These are phyloP conservation scores for Aspergillus nidulans DNA, from an alignment of 495 filamentous ascomycete genomes.

Conservation along the genomic window DNA sequence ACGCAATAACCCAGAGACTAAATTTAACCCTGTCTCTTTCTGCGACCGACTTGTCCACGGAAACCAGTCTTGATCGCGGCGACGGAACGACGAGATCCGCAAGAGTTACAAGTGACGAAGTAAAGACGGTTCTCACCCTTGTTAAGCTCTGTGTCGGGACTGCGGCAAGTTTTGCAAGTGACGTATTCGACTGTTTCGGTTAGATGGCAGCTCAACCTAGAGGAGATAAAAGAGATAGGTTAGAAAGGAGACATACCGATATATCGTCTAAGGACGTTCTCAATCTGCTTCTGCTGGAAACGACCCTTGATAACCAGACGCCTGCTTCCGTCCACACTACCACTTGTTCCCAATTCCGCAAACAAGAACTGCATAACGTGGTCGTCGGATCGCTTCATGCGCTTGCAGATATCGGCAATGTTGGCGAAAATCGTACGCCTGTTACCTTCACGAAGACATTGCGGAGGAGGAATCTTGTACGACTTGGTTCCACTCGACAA, in stretches of 20 bases:
- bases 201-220: not conserved
- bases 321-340: constrained; percentile 86
- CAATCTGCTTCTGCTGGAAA: constrained; percentile 97
- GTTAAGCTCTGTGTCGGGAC: constrained; percentile 90
- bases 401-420: constrained; percentile 84
- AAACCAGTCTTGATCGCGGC: constrained; percentile 99
- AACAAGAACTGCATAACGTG: constrained; percentile 97
- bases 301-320: constrained; percentile 97
- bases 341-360: constrained; percentile 94
- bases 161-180: constrained; percentile 95
- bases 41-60: constrained; percentile 95
- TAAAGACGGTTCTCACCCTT: constrained; percentile 97
- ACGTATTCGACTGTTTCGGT: constrained; percentile 79
- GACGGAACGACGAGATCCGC: constrained; percentile 84
- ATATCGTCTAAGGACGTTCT: constrained; percentile 89
- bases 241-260: constrained; percentile 80
- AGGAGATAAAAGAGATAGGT: not conserved
- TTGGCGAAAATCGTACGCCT: constrained; percentile 99
- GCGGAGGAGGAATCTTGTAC: constrained; percentile 99
- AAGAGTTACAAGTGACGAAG: constrained; percentile 82
- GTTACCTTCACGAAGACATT: constrained; percentile 98
- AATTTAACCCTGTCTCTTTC: constrained; percentile 56
- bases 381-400: constrained; percentile 96
- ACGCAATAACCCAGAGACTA: constrained; percentile 2
- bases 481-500: constrained; percentile 80